These are phyloP conservation scores for Aureobasidium lini DNA, from an alignment of 2,329 filamentous ascomycete species.

Conservation along the genomic window DNA sequence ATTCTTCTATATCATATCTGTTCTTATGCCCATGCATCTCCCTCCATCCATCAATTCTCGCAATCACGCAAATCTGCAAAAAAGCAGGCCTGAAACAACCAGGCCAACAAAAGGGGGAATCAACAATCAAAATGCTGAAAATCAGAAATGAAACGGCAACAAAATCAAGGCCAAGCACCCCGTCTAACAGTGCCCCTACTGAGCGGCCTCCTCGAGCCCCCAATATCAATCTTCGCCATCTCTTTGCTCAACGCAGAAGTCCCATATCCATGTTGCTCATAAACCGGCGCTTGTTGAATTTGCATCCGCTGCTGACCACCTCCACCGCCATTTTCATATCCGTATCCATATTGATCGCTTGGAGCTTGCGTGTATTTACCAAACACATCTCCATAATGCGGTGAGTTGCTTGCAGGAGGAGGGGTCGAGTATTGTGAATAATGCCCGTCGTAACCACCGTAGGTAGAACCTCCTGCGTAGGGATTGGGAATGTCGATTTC, in stretches of 20 bases:
- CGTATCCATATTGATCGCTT: conserved; percentile 3
- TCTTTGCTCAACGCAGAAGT: conserved; percentile 61
- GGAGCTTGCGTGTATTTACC: not conserved
- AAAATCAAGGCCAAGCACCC: conserved; percentile 3
- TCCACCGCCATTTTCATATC: conserved; percentile 20
- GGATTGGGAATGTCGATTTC: conserved; percentile 37
- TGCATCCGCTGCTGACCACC: not conserved
- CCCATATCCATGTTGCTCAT: conserved; percentile 26
- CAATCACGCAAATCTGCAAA: not conserved
- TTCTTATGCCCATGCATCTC: not conserved
- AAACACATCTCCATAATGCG: conserved; percentile 12
- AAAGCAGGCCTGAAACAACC: not conserved
- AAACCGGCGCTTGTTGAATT: conserved; percentile 20
- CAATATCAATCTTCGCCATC: conserved; percentile 49
- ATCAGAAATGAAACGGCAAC: not conserved
- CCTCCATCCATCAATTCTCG: not conserved
- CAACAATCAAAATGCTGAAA: not conserved
- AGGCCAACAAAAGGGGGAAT: not conserved
- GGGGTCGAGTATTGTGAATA: not conserved
- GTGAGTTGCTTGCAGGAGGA: not conserved
- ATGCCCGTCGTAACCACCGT: conserved; percentile 21
- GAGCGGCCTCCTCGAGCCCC: conserved; percentile 19
- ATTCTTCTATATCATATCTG: conserved; percentile 6
- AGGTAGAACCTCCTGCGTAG: conserved; percentile 45
- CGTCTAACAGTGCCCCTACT: conserved; percentile 6